These are phyloP conservation scores for Daldinia decipiens DNA, from an alignment of 495 filamentous ascomycete genomes.

Conservation along the genomic window DNA sequence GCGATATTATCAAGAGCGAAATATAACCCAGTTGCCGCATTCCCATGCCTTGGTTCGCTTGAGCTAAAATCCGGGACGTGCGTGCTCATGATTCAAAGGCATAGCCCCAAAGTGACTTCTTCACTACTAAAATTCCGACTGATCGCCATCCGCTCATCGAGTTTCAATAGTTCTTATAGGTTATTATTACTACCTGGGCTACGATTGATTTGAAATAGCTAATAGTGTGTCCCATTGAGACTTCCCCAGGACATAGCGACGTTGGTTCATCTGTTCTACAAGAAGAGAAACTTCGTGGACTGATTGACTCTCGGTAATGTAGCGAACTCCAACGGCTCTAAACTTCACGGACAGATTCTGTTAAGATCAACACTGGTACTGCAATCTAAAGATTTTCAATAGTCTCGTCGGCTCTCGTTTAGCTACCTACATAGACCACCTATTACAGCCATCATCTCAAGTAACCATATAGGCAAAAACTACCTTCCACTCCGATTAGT, in stretches of 20 bases:
- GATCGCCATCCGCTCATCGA: not conserved
- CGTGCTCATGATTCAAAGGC: no score
- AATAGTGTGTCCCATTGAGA: not conserved
- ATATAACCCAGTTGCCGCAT: not conserved
- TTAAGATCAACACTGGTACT: not conserved
- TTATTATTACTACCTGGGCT: not conserved
- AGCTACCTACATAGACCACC: not conserved
- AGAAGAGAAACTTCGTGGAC: not conserved
- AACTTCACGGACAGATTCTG: not conserved
- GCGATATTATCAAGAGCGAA: not conserved
- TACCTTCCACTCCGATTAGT: not conserved
- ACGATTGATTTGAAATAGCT: not conserved
- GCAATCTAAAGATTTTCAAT: not conserved
- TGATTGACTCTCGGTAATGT: not conserved
- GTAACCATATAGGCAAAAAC: no score
- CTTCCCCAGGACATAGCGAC: no score
- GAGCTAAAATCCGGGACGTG: no score
- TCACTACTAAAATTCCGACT: not conserved
- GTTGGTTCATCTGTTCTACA: not conserved
- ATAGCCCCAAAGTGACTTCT: no score
- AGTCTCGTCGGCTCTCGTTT: not conserved
- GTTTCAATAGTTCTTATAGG: not conserved
- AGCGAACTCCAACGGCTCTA: not conserved
- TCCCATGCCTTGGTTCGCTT: not conserved
- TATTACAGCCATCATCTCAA: no score